Percentiles rank a stretch among this genome's conserved stretches.
Conservation (phyloP, 257 asterid species). For the Solanum stenotomum region DNA sequence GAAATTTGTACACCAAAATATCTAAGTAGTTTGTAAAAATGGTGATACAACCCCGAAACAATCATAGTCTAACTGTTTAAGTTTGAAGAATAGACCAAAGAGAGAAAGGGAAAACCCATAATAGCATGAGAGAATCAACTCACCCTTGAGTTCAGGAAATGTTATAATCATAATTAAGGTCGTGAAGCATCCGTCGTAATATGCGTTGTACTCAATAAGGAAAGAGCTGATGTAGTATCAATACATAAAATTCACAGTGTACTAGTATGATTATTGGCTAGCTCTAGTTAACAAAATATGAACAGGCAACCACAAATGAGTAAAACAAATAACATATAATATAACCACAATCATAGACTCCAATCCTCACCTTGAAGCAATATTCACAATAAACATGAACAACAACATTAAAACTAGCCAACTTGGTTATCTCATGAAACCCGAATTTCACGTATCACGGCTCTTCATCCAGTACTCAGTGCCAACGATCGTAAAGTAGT, state of each 20-base stretch:
- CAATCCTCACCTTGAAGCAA: not conserved
- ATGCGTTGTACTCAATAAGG: not conserved
- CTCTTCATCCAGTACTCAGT: too few species aligned
- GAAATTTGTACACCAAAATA: not conserved
- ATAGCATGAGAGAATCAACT: not conserved
- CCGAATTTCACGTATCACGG: too few species aligned
- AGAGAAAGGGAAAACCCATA: not conserved
- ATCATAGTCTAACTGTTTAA: not conserved
- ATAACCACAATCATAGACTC: not conserved
- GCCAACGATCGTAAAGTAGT: too few species aligned
- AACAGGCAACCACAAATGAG: not conserved
- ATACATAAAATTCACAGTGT: not conserved
- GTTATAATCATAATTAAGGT: not conserved
- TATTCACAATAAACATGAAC: not conserved
- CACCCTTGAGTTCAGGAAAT: not conserved
- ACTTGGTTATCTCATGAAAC: not conserved
- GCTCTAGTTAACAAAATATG: too few species aligned
- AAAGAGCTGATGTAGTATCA: not conserved
- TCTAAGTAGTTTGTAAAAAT: not conserved
- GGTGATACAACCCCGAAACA: not conserved
- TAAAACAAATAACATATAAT: not conserved
- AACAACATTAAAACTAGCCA: not conserved
- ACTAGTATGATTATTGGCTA: not conserved
- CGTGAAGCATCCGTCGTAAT: not conserved
- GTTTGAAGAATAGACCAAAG: not conserved